Conservation (phyloP, 345 rosid genomes). For the Bruguiera parviflora region DNA sequence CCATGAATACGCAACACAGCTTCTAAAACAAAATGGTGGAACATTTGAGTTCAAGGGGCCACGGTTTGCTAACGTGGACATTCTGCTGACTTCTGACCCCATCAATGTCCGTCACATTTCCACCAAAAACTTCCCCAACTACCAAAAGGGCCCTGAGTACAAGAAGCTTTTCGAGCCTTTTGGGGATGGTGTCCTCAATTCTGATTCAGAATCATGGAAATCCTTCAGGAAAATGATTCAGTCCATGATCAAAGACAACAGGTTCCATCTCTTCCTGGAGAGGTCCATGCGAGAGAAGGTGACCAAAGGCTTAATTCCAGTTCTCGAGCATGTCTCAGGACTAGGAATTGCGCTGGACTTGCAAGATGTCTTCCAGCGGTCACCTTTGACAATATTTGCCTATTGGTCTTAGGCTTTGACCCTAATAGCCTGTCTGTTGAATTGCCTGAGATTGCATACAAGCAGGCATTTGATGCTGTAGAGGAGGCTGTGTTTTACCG, state of each 20-base stretch:
- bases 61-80: conserved; percentile 18
- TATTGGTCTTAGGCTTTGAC: conserved; percentile 21
- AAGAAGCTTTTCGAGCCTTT: conserved; percentile 17
- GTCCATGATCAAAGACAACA: conserved; percentile 3
- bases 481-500: conserved; percentile 14
- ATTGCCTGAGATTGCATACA: conserved; percentile 16
- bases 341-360: conserved; percentile 15
- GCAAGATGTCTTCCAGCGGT: conserved; percentile 33
- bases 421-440: conserved; percentile 18
- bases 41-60: conserved; percentile 21
- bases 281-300: conserved; percentile 1
- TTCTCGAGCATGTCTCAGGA: conserved; percentile 5
- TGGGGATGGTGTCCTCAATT: conserved; percentile 26
- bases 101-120: conserved; percentile 14
- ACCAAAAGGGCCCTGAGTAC: conserved; percentile 12
- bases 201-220: conserved; percentile 20
- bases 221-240: conserved; percentile 15
- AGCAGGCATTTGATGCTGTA: conserved; percentile 19
- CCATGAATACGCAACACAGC: background rate
- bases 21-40: conserved; percentile 4
- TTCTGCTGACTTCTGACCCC: conserved; percentile 18
- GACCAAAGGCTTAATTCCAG: conserved; percentile 1
- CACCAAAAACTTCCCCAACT: conserved; percentile 15
- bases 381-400: conserved; percentile 23
- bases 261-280: background rate